phyloP scores from a whole-genome alignment of 495 filamentous ascomycete genomes.

The Lepraria neglecta region DNA sequence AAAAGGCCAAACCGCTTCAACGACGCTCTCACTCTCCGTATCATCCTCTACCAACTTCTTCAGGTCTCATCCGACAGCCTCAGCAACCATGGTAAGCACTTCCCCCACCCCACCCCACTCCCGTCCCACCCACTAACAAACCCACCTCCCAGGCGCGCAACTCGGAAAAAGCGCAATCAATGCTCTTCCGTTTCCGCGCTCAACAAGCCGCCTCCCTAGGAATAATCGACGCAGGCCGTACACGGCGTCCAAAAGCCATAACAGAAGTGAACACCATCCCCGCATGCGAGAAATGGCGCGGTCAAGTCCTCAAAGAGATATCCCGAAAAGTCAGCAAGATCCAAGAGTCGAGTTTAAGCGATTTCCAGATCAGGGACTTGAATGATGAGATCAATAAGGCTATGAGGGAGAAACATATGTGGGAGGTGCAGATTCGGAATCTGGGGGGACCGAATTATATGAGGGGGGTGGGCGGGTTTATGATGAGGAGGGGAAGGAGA shows the following conservation, averaged over 20 bases:
- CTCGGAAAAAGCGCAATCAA: constrained; percentile 96
- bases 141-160: constrained; percentile 57
- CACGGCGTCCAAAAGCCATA: constrained; percentile 83
- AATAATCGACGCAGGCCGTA: constrained; percentile 88
- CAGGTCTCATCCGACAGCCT: neutral
- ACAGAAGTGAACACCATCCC: constrained; percentile 78
- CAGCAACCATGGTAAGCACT: constrained; percentile 10
- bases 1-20: too few relatives aligned
- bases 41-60: neutral
- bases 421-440: constrained; percentile 93
- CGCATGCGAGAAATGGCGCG: constrained; percentile 93
- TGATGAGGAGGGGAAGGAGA: constrained; percentile 87
- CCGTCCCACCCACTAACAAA: neutral
- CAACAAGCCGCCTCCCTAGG: constrained; percentile 93
- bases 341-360: constrained; percentile 79
- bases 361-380: constrained; percentile 94
- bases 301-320: constrained; percentile 94
- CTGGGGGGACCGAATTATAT: constrained; percentile 96
- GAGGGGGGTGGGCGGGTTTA: constrained; percentile 79
- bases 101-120: neutral
- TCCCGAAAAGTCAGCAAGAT: constrained; percentile 93
- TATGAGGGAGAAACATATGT: constrained; percentile 97
- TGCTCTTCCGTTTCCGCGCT: constrained; percentile 99
- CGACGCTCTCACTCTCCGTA: too few relatives aligned
- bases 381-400: constrained; percentile 99